phyloP scores from a whole-genome alignment of 2,329 filamentous ascomycete species.

The Colletotrichum tabaci region DNA sequence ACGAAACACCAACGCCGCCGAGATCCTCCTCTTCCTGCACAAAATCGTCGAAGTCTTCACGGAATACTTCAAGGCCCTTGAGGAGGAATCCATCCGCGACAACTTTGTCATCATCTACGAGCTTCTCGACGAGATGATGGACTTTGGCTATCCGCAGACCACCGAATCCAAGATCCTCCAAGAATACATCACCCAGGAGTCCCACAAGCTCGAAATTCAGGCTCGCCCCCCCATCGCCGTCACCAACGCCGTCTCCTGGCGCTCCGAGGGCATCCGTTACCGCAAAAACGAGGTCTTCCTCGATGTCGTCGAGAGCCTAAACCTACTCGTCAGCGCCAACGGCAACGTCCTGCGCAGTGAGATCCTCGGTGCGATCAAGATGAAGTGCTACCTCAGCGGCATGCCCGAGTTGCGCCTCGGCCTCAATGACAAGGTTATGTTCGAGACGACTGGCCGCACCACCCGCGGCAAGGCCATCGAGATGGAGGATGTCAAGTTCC shows the following conservation, averaged over 20 bases:
- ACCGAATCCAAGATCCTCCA: constrained; percentile 99
- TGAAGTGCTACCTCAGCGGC: constrained; percentile 99
- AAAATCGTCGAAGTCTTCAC: constrained; percentile 99
- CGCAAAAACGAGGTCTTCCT: constrained; percentile 99
- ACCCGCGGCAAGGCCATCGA: constrained; percentile 97
- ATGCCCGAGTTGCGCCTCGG: constrained; percentile 97
- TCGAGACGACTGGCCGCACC: constrained; percentile 94
- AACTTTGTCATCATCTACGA: constrained; percentile 99
- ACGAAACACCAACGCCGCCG: constrained; percentile 98
- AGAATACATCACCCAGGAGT: constrained; percentile 99
- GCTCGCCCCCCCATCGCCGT: constrained; percentile 97
- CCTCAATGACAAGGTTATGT: constrained; percentile 99
- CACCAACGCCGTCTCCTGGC: constrained; percentile 98
- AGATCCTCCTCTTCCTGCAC: constrained; percentile 98
- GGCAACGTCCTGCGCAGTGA: constrained; percentile 97
- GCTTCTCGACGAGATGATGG: constrained; percentile 99
- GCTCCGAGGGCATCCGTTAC: constrained; percentile 97
- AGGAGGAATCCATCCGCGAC: constrained; percentile 98
- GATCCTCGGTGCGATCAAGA: constrained; percentile 97
- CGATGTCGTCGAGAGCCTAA: constrained; percentile 96
- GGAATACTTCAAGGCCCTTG: constrained; percentile 99
- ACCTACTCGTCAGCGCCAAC: constrained; percentile 92
- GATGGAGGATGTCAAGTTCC: constrained; percentile 99
- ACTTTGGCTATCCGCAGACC: constrained; percentile 99
- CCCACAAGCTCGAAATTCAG: constrained; percentile 97